Evolutionary conservation across 345 rosid species (phyloP).

Genomic region (Euphorbia tirucalli): DNA sequence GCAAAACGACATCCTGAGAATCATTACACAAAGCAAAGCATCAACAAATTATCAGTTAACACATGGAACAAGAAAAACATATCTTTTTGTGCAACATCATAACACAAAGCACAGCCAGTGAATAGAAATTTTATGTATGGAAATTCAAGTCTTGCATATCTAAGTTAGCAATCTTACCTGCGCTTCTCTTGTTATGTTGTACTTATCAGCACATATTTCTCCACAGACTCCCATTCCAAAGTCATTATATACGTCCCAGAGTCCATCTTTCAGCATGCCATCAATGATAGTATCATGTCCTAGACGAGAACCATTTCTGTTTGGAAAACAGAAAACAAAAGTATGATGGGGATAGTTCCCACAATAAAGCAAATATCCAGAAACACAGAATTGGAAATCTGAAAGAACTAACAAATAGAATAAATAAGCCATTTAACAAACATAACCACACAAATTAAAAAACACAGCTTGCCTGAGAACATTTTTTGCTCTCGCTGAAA

Average conservation of each 20-base stretch:
- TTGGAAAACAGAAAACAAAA: background rate
- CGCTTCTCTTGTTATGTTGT: slow-evolving; percentile 24
- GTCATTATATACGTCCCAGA: slow-evolving; percentile 36
- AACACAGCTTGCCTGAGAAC: too few species aligned
- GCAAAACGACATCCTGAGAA: background rate
- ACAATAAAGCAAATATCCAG: background rate
- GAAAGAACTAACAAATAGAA: background rate
- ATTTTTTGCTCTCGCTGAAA: too few species aligned
- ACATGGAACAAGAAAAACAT: background rate
- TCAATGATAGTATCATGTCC: slow-evolving; percentile 32
- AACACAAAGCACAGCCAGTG: background rate
- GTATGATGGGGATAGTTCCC: background rate
- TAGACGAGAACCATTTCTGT: slow-evolving; percentile 32
- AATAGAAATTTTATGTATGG: background rate
- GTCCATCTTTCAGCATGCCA: slow-evolving; percentile 35
- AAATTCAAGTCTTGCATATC: background rate
- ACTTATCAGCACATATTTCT: slow-evolving; percentile 30
- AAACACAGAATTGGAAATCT: background rate
- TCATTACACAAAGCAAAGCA: slow-evolving; percentile 4
- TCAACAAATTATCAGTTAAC: slow-evolving; percentile 3
- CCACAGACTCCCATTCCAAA: slow-evolving; percentile 38
- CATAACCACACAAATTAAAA: slow-evolving; percentile 10
- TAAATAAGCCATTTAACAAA: background rate
- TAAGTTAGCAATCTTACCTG: slow-evolving; percentile 18
- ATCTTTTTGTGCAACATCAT: too few species aligned